Base-by-base conservation (phyloP, 495 filamentous ascomycete genomes). In the Trypethelium eluteriae region DNA sequence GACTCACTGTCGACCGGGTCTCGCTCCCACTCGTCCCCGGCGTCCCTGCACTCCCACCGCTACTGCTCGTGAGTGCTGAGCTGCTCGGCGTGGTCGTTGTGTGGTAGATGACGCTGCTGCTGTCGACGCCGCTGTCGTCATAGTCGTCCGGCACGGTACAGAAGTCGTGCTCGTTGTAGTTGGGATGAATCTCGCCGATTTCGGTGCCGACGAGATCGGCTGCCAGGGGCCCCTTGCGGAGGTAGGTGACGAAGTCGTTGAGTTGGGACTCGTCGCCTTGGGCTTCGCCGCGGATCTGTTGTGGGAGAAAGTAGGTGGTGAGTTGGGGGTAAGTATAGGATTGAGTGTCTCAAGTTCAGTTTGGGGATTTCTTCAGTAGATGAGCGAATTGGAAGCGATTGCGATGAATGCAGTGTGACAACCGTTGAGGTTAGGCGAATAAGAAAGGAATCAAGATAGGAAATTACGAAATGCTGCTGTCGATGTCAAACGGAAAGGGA, bases 251-350 rank as follows among this genome's bases (percentile, higher is more conserved):
- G 62, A 95, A 87, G 32, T 84, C 81, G 62, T 88, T 76, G 53
- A 97, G 71, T 3, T 80, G 75, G 12, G 84, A 80, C 11, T 85
- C 80, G n/a, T 82, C 77, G 39, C 93, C 93, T 72, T 97, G 93
- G 2, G 87, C 91, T 78, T 97, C 93, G 57, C 93, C 93, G 74
- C 89, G 86, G 18, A 97, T 92, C 89, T 94, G 67, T 9, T 11
- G 7, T 25, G 25, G 25, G 25, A 36, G 11, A 18, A 14, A 10
- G 53, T 2, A 7, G 53, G 11, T 34, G 18, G 53, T 59, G 32
- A 35, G 53, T 14, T 7, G 41, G 41, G 14, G 14, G 32, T 7
- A 5, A 3, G 53, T 18, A 6, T 25, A 25, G 25, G 25, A 25
- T 25, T 25, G 25, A 25, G 25, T 25, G 1, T 25, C 25, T 25